A percentile compares a stretch with the other conserved stretches of the same genome.
Evolutionary conservation across 768 basidiomycete species (phyloP).

Genomic region (Trametes villosa): DNA sequence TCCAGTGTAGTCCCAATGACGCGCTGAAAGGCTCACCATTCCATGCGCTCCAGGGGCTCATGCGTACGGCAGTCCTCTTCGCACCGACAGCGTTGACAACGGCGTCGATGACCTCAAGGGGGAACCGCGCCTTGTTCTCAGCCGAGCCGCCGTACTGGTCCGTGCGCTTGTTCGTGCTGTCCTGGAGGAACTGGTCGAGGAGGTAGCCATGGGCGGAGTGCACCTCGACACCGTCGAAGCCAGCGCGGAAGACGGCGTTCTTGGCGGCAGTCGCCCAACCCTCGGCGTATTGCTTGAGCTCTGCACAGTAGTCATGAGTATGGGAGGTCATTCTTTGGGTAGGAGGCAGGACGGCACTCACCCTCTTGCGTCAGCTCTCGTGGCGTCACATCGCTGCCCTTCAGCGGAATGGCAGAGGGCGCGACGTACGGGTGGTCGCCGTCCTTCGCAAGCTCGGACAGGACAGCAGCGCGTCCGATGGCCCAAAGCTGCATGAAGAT

Average conservation of each 20-base stretch:
- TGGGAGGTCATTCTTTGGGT: no score
- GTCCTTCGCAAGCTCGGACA: slow-evolving; percentile 40
- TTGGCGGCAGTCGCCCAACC: background rate
- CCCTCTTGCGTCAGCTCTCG: slow-evolving; percentile 30
- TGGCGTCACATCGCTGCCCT: slow-evolving; percentile 3
- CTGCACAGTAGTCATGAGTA: slow-evolving; percentile 1
- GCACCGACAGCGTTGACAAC: slow-evolving; percentile 45
- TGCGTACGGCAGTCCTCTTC: slow-evolving; percentile 44
- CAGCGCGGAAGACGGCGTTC: background rate
- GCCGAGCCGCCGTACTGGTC: slow-evolving; percentile 54
- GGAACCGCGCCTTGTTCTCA: slow-evolving; percentile 50
- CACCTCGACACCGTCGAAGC: slow-evolving; percentile 1
- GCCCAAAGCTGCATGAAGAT: slow-evolving; percentile 67
- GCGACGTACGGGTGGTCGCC: slow-evolving; percentile 39
- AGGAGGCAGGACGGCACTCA: no score
- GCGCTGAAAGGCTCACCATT: background rate
- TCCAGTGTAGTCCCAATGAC: background rate
- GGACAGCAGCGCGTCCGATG: slow-evolving; percentile 46
- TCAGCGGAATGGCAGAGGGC: slow-evolving; percentile 36
- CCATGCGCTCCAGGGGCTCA: slow-evolving; percentile 36
- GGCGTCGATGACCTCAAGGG: slow-evolving; percentile 45
- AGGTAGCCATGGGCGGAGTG: slow-evolving; percentile 39
- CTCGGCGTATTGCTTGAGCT: background rate
- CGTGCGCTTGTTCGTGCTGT: slow-evolving; percentile 43
- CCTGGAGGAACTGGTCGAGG: slow-evolving; percentile 47